Percentiles rank a stretch among this genome's conserved stretches.
Evolutionary conservation across 192 early-diverging fungal species (phyloP).

Genomic region (Podila clonocystis): DNA sequence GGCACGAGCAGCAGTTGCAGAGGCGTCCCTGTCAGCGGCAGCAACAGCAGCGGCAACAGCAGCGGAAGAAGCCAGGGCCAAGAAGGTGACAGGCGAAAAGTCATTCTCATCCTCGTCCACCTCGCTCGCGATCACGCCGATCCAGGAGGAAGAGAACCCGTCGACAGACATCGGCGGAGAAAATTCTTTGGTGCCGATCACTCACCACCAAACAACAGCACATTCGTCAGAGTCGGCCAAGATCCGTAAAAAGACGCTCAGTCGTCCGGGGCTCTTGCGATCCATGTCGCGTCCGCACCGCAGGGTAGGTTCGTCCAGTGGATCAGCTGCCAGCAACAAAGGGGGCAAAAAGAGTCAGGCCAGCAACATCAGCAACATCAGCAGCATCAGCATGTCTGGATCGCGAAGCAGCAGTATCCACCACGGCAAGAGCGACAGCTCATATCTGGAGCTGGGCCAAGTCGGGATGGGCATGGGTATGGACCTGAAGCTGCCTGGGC

Average conservation of each 20-base stretch:
- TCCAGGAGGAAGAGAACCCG: conserved; percentile 12
- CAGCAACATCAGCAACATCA: neutral
- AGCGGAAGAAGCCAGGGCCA: neutral
- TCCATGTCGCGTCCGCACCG: conserved; percentile 22
- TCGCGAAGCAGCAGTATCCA: conserved; percentile 19
- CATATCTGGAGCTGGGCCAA: conserved; percentile 23
- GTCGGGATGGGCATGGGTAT: conserved; percentile 19
- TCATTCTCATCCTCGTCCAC: conserved; percentile 5
- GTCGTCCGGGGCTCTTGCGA: conserved; percentile 2
- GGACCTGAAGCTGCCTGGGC: conserved; percentile 22
- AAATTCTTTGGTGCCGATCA: neutral
- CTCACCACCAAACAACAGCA: conserved; percentile 1
- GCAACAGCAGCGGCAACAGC: conserved; percentile 15
- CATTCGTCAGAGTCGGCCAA: neutral
- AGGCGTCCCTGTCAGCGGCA: conserved; percentile 9
- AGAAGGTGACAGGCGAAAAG: neutral
- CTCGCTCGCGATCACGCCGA: conserved; percentile 3
- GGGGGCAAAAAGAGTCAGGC: neutral
- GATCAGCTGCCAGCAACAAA: neutral
- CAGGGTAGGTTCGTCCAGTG: conserved; percentile 11
- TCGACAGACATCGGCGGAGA: neutral
- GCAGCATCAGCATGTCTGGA: conserved; percentile 1
- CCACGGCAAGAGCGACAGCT: conserved; percentile 17
- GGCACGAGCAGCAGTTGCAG: conserved; percentile 17
- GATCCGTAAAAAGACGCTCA: conserved; percentile 7